These are phyloP conservation scores for Globisporangium abappressorium DNA, from an alignment of 352 stramenopile genomes.

Conservation along the genomic window DNA sequence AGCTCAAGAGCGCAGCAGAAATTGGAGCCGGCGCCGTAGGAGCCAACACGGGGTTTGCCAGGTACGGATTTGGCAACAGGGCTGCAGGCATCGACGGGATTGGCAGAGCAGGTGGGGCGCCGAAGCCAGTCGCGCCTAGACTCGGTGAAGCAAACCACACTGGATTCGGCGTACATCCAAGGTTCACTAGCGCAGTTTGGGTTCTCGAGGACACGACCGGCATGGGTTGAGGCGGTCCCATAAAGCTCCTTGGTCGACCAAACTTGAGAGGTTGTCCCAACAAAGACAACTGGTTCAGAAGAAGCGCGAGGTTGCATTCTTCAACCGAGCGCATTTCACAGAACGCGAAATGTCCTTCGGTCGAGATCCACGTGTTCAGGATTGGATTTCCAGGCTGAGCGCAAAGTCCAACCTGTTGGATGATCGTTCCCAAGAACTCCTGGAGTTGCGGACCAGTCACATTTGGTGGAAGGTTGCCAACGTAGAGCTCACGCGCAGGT, in stretches of 20 bases:
- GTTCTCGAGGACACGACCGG: slow-evolving; percentile 60
- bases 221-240: slow-evolving; percentile 78
- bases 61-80: not conserved
- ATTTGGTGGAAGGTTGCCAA: slow-evolving; percentile 82
- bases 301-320: slow-evolving; percentile 81
- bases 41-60: not conserved
- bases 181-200: slow-evolving; percentile 76
- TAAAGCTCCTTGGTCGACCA: slow-evolving; percentile 78
- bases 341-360: slow-evolving; percentile 84
- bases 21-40: not conserved
- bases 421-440: slow-evolving; percentile 85
- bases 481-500: slow-evolving; percentile 78
- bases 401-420: slow-evolving; percentile 80
- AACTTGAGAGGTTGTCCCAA: slow-evolving; percentile 85
- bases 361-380: slow-evolving; percentile 84
- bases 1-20: slow-evolving; percentile 3
- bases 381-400: slow-evolving; percentile 80
- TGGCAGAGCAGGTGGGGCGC: slow-evolving; percentile 12
- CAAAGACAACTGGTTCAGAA: slow-evolving; percentile 79
- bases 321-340: slow-evolving; percentile 87
- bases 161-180: slow-evolving; percentile 80
- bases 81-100: not conserved
- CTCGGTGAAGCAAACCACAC: slow-evolving; percentile 62
- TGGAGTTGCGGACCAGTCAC: slow-evolving; percentile 81
- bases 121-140: slow-evolving; percentile 13